Conservation (phyloP, 805 yeast genomes). For the Vanderwaltozyma polyspora region DNA sequence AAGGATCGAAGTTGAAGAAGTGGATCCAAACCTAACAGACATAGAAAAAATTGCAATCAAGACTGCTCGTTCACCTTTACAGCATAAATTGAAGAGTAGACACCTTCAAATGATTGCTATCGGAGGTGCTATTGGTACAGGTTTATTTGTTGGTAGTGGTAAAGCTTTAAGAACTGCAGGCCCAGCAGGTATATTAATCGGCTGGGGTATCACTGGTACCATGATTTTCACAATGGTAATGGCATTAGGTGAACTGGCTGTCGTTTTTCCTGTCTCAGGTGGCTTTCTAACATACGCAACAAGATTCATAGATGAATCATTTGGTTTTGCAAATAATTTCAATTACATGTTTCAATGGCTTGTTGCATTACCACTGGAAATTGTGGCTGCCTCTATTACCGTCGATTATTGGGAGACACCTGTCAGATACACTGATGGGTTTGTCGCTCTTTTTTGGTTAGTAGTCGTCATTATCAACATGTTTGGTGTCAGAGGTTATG, state of each 20-base stretch:
- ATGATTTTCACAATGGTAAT: constrained; percentile 51
- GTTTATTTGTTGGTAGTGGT: constrained; percentile 66
- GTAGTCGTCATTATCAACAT: constrained; percentile 38
- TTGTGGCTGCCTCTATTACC: constrained; percentile 44
- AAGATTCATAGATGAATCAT: constrained; percentile 47
- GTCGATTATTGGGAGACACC: constrained; percentile 40
- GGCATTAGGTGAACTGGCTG: constrained; percentile 50
- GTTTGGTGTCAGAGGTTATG: constrained; percentile 43
- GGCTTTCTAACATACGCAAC: constrained; percentile 53
- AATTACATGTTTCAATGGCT: constrained; percentile 45
- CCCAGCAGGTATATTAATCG: constrained; percentile 50
- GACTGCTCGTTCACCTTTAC: constrained; percentile 46
- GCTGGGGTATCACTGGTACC: constrained; percentile 42
- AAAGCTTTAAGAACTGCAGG: constrained; percentile 52
- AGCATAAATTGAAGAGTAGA: constrained; percentile 42
- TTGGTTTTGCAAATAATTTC: constrained; percentile 55
- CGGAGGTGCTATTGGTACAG: constrained; percentile 68
- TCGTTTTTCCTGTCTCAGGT: constrained; percentile 53
- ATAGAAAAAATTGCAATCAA: constrained; percentile 36
- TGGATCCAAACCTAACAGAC: constrained; percentile 31
- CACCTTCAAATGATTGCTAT: constrained; percentile 56
- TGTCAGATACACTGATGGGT: constrained; percentile 37
- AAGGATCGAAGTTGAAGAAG: constrained; percentile 11
- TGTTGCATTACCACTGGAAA: constrained; percentile 40
- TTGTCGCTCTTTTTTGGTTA: constrained; percentile 39